Evolutionary conservation across 441 rosid species (phyloP).

Genomic region (Croton setiger): DNA sequence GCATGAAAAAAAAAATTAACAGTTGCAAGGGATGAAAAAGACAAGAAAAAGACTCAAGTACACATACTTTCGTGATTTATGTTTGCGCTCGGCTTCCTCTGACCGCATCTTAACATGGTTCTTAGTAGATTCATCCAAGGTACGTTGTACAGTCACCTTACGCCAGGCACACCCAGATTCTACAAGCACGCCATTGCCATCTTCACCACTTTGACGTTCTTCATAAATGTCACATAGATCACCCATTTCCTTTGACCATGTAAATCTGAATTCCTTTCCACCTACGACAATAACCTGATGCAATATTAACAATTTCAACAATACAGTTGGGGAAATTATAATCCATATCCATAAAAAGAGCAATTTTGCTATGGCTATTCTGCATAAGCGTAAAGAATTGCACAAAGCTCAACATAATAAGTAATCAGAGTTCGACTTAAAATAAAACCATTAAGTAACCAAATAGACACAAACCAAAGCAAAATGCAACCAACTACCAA

Average conservation of each 20-base stretch:
- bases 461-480: background rate
- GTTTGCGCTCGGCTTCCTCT: conserved; percentile 92
- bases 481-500: background rate
- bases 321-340: conserved; percentile 19
- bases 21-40: background rate
- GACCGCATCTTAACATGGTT: conserved; percentile 95
- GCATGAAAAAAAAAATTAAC: background rate
- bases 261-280: conserved; percentile 92
- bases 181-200: conserved; percentile 81
- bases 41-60: background rate
- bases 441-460: background rate
- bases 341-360: background rate
- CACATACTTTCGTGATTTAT: conserved; percentile 81
- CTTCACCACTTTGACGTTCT: conserved; percentile 75
- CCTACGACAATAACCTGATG: conserved; percentile 87
- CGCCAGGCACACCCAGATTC: conserved; percentile 98
- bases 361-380: background rate
- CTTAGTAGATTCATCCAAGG: conserved; percentile 86
- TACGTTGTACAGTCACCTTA: conserved; percentile 84
- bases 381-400: background rate
- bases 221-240: conserved; percentile 94
- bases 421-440: background rate
- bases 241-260: conserved; percentile 85
- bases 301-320: conserved; percentile 15
- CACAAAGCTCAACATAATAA: background rate